Conservation (phyloP, 1,139 yeast species). For the Kazachstania sp. region DNA sequence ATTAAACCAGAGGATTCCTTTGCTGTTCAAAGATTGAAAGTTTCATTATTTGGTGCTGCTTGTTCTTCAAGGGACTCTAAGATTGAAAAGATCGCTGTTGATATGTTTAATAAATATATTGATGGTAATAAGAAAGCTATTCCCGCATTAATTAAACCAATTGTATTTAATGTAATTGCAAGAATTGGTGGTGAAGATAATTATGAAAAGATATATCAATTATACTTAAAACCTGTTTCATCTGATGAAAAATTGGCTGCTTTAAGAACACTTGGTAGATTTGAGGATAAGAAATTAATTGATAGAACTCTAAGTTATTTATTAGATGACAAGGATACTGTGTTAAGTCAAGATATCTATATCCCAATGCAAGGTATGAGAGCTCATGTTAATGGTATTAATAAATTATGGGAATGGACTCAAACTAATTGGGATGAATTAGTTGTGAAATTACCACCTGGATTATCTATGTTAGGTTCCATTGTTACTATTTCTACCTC, state of each 20-base stretch:
- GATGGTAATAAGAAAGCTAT: conserved; percentile 60
- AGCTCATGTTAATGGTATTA: conserved; percentile 50
- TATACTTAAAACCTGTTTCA: conserved; percentile 58
- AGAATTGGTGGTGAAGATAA: conserved; percentile 63
- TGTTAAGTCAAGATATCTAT: conserved; percentile 76
- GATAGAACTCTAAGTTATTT: conserved; percentile 52
- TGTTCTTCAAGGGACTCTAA: conserved; percentile 50
- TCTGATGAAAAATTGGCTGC: conserved; percentile 74
- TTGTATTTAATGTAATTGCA: conserved; percentile 64
- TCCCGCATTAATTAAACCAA: conserved; percentile 70
- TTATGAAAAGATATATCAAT: conserved; percentile 53
- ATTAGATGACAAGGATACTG: conserved; percentile 47
- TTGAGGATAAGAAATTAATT: conserved; percentile 49
- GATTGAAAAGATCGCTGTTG: conserved; percentile 45
- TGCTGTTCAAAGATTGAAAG: conserved; percentile 67
- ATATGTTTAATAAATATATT: conserved; percentile 50
- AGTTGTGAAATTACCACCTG: conserved; percentile 65
- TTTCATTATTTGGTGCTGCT: conserved; percentile 63
- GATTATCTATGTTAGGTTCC: conserved; percentile 66
- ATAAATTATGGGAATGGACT: conserved; percentile 70
- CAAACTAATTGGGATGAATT: conserved; percentile 65
- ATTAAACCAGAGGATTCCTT: conserved; percentile 46
- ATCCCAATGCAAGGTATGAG: conserved; percentile 69
- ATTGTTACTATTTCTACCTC: conserved; percentile 56
- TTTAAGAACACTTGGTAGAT: conserved; percentile 65